Evolutionary conservation across 306 rosid species (phyloP).

Genomic region (Pyrus betulifolia): DNA sequence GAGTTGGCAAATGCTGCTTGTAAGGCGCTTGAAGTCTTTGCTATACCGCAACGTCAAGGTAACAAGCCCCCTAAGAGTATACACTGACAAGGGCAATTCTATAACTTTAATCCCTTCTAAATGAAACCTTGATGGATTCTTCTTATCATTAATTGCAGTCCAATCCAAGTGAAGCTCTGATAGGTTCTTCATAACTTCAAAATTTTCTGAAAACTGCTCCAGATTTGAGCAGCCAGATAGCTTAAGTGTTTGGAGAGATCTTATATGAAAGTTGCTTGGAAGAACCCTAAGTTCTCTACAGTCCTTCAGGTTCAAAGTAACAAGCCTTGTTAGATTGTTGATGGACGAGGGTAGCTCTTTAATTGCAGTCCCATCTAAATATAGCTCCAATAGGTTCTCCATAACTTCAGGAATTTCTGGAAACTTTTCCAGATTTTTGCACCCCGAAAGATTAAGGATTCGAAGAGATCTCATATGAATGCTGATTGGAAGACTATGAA

Average conservation of each 20-base stretch:
- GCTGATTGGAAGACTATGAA: not conserved
- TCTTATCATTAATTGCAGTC: not conserved
- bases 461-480: not conserved
- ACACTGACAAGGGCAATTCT: not conserved
- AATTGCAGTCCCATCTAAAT: not conserved
- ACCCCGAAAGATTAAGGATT: not conserved
- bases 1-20: not conserved
- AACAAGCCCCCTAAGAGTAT: not conserved
- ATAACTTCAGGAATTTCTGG: conserved; percentile 4
- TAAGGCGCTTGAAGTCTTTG: not conserved
- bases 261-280: too few species aligned
- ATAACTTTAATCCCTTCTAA: not conserved
- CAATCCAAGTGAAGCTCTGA: not conserved
- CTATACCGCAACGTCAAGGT: not conserved
- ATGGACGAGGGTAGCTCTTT: not conserved
- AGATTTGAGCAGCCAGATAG: not conserved
- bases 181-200: not conserved
- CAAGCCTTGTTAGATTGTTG: too few species aligned
- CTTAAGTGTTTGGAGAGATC: too few species aligned
- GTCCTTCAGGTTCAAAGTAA: too few species aligned
- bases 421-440: not conserved
- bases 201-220: not conserved
- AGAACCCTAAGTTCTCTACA: too few species aligned
- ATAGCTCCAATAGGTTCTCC: not conserved
- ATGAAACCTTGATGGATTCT: not conserved